phyloP scores from a whole-genome alignment of 441 rosid genomes.

The Hura crepitans region DNA sequence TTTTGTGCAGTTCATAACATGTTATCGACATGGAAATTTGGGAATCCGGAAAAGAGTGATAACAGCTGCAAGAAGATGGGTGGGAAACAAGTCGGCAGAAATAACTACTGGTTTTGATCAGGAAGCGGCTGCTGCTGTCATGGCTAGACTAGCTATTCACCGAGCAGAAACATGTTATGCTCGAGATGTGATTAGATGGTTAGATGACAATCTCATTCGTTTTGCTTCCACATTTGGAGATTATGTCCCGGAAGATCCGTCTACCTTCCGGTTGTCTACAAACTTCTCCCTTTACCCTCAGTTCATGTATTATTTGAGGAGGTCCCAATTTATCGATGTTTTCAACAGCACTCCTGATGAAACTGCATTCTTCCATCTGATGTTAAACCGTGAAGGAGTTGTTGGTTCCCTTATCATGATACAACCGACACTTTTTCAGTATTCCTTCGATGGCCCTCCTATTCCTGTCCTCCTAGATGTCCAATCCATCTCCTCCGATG shows the following conservation, averaged over 20 bases:
- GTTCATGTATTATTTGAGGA: slow-evolving; percentile 86
- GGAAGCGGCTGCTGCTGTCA: slow-evolving; percentile 88
- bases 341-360: slow-evolving; percentile 86
- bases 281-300: slow-evolving; percentile 91
- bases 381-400: slow-evolving; percentile 91
- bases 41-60: slow-evolving; percentile 70
- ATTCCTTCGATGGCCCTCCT: slow-evolving; percentile 88
- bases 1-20: slow-evolving; percentile 75
- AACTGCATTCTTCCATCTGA: slow-evolving; percentile 74
- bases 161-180: slow-evolving; percentile 63
- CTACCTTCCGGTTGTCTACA: slow-evolving; percentile 74
- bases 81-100: slow-evolving; percentile 64
- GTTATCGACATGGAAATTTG: slow-evolving; percentile 61
- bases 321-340: slow-evolving; percentile 91
- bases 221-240: slow-evolving; percentile 86
- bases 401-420: slow-evolving; percentile 83
- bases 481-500: slow-evolving; percentile 61
- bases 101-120: slow-evolving; percentile 81
- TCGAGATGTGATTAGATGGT: slow-evolving; percentile 85
- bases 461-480: slow-evolving; percentile 86
- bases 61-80: slow-evolving; percentile 95
- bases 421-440: slow-evolving; percentile 84
- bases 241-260: slow-evolving; percentile 76
- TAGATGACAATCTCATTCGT: slow-evolving; percentile 68
- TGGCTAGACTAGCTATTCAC: slow-evolving; percentile 87